Conservation (phyloP, 2,329 filamentous ascomycete genomes). For the Ophiosphaerella narmari region DNA sequence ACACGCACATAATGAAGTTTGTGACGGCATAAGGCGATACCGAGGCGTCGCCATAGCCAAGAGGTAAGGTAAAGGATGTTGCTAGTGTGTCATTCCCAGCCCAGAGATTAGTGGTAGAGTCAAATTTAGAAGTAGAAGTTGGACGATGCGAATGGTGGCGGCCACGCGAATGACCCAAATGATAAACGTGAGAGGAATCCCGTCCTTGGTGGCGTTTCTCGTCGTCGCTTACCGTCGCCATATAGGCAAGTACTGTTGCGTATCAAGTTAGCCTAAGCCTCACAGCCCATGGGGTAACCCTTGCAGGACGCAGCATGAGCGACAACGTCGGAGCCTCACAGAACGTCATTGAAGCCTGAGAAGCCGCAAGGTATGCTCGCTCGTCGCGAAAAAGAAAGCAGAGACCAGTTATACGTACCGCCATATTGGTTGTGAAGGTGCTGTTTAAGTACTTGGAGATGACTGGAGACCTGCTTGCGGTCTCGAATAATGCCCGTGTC, state of each 20-base stretch:
- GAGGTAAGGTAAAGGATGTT: constrained; percentile 16
- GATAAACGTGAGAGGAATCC: constrained; percentile 20
- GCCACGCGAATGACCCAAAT: constrained; percentile 27
- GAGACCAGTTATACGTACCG: constrained; percentile 48
- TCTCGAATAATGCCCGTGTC: constrained; percentile 58
- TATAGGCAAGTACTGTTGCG: constrained; percentile 46
- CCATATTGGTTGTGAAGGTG: constrained; percentile 58
- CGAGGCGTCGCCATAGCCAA: constrained; percentile 11
- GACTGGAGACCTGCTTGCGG: constrained; percentile 67
- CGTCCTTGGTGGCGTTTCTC: constrained; percentile 24
- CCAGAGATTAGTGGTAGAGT: constrained; percentile 20
- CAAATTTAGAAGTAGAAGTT: constrained; percentile 27
- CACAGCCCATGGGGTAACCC: constrained; percentile 15
- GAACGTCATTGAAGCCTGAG: not conserved
- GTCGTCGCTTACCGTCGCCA: constrained; percentile 45
- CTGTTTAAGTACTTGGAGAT: constrained; percentile 65
- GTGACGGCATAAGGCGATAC: constrained; percentile 27
- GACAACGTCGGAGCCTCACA: not conserved
- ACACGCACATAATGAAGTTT: constrained; percentile 50
- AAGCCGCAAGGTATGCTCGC: not conserved
- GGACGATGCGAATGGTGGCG: constrained; percentile 26
- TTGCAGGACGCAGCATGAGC: constrained; percentile 3
- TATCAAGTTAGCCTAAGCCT: constrained; percentile 25
- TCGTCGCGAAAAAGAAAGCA: not conserved
- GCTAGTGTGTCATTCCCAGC: constrained; percentile 19